Evolutionary conservation across 2,329 filamentous ascomycete species (phyloP), one percentile per base, ranked within the genome.

Genomic region (Pseudopithomyces maydicus): DNA sequence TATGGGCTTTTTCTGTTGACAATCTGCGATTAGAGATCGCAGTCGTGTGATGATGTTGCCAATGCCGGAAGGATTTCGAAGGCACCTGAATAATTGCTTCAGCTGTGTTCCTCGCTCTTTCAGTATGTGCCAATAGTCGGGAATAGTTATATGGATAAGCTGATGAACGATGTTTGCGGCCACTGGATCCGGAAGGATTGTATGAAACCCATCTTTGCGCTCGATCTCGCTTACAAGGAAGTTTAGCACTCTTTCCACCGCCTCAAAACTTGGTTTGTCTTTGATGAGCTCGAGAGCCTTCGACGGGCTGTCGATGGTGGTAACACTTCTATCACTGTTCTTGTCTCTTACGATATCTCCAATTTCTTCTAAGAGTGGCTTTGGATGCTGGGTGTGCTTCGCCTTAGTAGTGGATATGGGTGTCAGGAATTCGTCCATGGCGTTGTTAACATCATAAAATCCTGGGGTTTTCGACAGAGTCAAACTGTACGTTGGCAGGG

Each of bases 61-160:
- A 32, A 97, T 74, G 0, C 92, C 93, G 2, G 88, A 83, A 15
- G 95, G 80, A 69, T 88, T 97, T 55, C 82, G 83, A 5, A 99
- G 78, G 68, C 88, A 91, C 57, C 77, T 74, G 1, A 90, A 65
- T 15, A 98, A 77, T 2, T 84, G 74, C 39, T 58, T 55, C 22
- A 54, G 39, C 17, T 69, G 58, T n/a, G 77, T 78, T 55, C 84
- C 82, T 26, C 63, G 56, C 38, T 66, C 57, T 36, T 80, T 77
- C 15, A 94, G 70, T 8, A 86, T 68, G 45, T 50, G 71, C 94
- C 95, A 98, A 75, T 94, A 96, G 70, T 93, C 90, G 1, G 91
- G 90, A 7, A 92, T 80, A 23, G 90, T 92, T 32, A 88, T 85
- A 15, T 84, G 88, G 56, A 96, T 86, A 35, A 99, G 78, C 2